Evolutionary conservation across 768 basidiomycete genomes (phyloP), one percentile per base, ranked within the genome.

Genomic region (Rhodotorula kratochvilovae): DNA sequence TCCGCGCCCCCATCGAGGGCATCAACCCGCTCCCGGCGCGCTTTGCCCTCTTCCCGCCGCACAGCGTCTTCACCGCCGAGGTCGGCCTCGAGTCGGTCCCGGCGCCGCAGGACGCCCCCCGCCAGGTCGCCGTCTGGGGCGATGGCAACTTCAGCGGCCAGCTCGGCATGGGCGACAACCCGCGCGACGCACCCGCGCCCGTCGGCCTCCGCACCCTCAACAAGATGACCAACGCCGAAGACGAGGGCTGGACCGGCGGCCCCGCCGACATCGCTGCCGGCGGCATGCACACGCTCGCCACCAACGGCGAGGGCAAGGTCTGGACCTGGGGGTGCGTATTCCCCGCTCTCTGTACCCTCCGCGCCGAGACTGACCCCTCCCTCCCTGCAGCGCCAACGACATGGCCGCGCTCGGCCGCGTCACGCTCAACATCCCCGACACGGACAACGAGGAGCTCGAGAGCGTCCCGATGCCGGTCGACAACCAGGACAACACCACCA

Each of bases 241-340:
- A 83, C 23, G 88, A 92, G 71, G 92, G 90, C 5, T 80, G 80
- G 51, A 69, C 68, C 42, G 74, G 77, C 60, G 93, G 94, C n/a
- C 83, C 96, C 48, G 92, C 94, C 80, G 83, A 85, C 17, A 82
- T 94, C 59, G 87, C 85, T 57, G 89, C 87, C 42, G 94, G 93
- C 64, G 95, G 95, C 33, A 84, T 97, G 80, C 94, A 97, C 80
- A 89, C 88, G 5, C 82, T 97, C 56, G 88, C 92, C 77, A 84
- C 96, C 42, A 93, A 96, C 79, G 90, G 92, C 78, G 87, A 86
- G 73, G 95, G 95, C 77, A 87, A 87, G 35, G 93, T 98, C 79
- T 80, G 69, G 61, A 56, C 53, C 15, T 75, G 74, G 68, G 75
- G 74, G 67, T 68, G 35, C 54, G 65, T 55, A n/a, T 7, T 25